A percentile compares a stretch with the other conserved stretches of the same genome.
phyloP scores from a whole-genome alignment of 2,329 filamentous ascomycete genomes.

The Penicillium concentricum region DNA sequence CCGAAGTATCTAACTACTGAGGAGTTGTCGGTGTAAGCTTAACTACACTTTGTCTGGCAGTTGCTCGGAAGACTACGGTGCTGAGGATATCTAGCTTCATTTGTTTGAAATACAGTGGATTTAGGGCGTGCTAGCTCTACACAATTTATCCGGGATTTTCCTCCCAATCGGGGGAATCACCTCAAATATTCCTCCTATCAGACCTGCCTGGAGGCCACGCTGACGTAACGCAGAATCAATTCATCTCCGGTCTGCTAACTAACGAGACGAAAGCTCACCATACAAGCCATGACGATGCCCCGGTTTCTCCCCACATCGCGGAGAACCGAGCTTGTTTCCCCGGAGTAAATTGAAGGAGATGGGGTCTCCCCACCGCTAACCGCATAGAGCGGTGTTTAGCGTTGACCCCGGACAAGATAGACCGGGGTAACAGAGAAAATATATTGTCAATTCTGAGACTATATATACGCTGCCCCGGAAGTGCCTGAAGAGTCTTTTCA shows the following conservation, averaged over 20 bases:
- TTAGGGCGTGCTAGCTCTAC: neutral
- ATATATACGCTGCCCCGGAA: neutral
- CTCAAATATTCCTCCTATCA: conserved; percentile 21
- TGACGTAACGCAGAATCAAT: neutral
- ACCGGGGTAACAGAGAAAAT: neutral
- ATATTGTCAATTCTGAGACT: neutral
- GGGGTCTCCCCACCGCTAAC: conserved; percentile 5
- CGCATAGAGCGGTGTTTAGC: conserved; percentile 2
- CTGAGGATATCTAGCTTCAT: neutral
- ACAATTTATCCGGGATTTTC: conserved; percentile 20
- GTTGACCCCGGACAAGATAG: neutral
- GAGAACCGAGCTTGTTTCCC: conserved; percentile 15
- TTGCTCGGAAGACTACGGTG: neutral
- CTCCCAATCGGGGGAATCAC: conserved; percentile 22
- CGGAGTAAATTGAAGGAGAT: conserved; percentile 11
- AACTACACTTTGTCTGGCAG: neutral
- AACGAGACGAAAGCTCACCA: neutral
- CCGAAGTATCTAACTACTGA: no score
- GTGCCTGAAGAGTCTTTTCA: neutral
- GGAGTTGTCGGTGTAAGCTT: no score
- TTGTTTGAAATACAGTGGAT: neutral
- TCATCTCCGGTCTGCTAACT: conserved; percentile 8
- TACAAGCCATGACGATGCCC: neutral
- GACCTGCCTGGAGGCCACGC: neutral
- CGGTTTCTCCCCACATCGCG: conserved; percentile 13